These are phyloP conservation scores for Immersiporthe knoxdaviesiana DNA, from an alignment of 2,329 filamentous ascomycete species.

Conservation along the genomic window DNA sequence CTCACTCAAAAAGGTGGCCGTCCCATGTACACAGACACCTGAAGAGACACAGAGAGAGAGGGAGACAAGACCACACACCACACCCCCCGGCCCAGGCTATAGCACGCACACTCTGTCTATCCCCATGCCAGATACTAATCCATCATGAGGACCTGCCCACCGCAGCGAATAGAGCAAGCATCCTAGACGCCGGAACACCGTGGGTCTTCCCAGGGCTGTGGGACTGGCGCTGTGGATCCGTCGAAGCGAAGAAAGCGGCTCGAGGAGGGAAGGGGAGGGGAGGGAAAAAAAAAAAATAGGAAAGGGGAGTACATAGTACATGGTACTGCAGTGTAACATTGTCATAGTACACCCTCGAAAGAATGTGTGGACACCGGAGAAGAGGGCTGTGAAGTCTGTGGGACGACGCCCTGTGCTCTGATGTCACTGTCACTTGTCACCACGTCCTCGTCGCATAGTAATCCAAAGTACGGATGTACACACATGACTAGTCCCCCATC, in stretches of 20 bases:
- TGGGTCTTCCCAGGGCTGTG: conserved; percentile 9
- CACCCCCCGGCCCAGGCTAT: neutral
- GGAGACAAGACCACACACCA: no score
- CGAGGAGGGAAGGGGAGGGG: neutral
- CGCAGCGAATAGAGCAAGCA: neutral
- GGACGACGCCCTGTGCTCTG: neutral
- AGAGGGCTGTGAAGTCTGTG: neutral
- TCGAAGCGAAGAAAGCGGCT: conserved; percentile 9
- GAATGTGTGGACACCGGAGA: neutral
- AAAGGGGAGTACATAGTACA: neutral
- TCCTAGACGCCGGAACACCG: neutral
- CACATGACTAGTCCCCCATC: neutral
- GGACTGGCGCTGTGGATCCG: neutral
- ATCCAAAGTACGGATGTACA: neutral
- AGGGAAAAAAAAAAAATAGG: neutral
- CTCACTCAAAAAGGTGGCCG: neutral
- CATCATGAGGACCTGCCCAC: neutral
- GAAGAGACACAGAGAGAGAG: no score
- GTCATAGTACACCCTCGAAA: no score
- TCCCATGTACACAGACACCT: neutral
- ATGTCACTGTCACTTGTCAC: neutral
- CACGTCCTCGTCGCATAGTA: neutral
- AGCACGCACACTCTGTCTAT: neutral
- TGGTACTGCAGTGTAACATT: no score
- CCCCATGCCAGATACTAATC: neutral